Evolutionary conservation across 202 grass and related monocot species (phyloP).

Genomic region (Eragrostis tef): DNA sequence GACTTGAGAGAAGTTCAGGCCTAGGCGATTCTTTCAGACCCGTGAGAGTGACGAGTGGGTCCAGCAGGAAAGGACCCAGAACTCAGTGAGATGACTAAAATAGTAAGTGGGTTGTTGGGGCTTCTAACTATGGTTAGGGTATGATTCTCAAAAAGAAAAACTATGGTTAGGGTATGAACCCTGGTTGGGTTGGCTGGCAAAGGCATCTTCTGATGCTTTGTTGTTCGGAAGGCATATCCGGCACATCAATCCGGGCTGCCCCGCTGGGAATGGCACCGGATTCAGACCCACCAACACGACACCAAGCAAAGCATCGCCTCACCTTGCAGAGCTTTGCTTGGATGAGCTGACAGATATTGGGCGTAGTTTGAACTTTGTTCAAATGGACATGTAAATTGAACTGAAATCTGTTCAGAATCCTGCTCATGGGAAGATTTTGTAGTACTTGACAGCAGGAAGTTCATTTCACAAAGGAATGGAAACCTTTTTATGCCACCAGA

Average conservation of each 20-base stretch:
- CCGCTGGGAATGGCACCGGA: not conserved
- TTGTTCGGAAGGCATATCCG: constrained; percentile 9
- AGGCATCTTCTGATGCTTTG: not conserved
- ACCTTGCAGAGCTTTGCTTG: not conserved
- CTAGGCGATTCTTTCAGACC: no score
- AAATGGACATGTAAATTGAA: not conserved
- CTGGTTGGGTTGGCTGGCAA: not conserved
- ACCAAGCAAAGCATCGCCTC: not conserved
- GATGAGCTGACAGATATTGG: no score
- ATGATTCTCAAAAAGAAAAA: no score
- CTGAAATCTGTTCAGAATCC: not conserved
- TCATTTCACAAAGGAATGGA: not conserved
- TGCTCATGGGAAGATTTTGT: not conserved
- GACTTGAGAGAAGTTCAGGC: not conserved
- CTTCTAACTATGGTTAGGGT: not conserved
- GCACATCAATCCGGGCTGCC: not conserved
- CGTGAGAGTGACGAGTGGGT: not conserved
- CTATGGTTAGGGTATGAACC: constrained; percentile 11
- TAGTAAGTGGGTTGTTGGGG: not conserved
- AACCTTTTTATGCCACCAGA: not conserved
- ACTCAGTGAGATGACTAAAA: not conserved
- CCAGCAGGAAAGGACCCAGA: not conserved
- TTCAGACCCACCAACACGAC: not conserved
- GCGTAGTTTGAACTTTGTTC: not conserved
- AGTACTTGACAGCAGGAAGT: not conserved